A percentile compares a stretch with the other conserved stretches of the same genome.
These are phyloP conservation scores for Skeletonema potamos DNA, from an alignment of 108 stramenopile species.

Conservation along the genomic window DNA sequence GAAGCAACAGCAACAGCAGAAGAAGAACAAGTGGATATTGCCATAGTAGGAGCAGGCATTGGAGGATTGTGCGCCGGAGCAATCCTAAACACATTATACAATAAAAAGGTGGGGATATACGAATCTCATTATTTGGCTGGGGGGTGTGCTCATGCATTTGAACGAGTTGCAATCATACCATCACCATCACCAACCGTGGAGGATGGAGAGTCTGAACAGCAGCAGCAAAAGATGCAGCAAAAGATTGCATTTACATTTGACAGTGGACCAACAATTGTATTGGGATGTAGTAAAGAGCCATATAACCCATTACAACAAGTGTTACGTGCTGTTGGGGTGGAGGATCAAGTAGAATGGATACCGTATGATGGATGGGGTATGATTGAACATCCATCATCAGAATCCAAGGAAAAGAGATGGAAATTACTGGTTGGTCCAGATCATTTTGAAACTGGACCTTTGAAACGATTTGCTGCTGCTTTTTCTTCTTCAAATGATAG, in stretches of 20 bases:
- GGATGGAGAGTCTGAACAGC: no score
- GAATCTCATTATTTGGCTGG: constrained; percentile 92
- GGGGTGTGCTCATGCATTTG: constrained; percentile 92
- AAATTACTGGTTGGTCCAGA: constrained; percentile 77
- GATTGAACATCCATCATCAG: constrained; percentile 73
- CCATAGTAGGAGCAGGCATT: constrained; percentile 86
- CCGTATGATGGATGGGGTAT: constrained; percentile 93
- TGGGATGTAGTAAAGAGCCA: constrained; percentile 74
- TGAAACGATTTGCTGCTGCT: constrained; percentile 62
- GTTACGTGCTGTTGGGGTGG: constrained; percentile 73
- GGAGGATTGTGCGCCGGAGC: constrained; percentile 91
- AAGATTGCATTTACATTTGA: constrained; percentile 77
- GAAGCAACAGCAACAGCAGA: background rate
- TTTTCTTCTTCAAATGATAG: constrained; percentile 44
- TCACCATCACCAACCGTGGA: no score
- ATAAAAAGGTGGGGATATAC: constrained; percentile 80
- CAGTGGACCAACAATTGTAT: constrained; percentile 88
- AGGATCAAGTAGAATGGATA: constrained; percentile 82
- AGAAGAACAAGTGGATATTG: constrained; percentile 67
- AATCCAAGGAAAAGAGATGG: constrained; percentile 61
- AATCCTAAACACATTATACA: constrained; percentile 79
- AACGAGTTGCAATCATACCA: no score
- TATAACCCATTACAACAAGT: constrained; percentile 88
- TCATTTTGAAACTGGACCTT: constrained; percentile 72
- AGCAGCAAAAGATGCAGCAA: background rate